Evolutionary conservation across 257 asterid genomes (phyloP).

Genomic region (Ehretia macrophylla): DNA sequence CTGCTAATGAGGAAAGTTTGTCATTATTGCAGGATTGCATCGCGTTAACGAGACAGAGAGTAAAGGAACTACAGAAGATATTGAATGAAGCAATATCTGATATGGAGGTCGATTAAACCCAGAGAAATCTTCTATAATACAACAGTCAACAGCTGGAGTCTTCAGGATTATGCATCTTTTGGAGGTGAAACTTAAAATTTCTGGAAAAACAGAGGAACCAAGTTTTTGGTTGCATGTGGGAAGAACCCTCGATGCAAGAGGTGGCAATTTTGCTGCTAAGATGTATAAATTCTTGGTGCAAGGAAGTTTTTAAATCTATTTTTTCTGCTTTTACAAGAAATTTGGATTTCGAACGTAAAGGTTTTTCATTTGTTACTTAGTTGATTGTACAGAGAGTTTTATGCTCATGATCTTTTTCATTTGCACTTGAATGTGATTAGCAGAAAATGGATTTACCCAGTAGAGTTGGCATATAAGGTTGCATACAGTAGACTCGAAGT

Average conservation of each 20-base stretch:
- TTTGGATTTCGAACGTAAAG: too few species aligned
- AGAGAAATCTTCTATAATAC: too few species aligned
- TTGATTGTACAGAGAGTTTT: too few species aligned
- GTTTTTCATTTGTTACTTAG: too few species aligned
- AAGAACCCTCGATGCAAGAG: too few species aligned
- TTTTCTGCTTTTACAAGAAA: neutral
- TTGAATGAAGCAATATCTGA: slow-evolving; percentile 63
- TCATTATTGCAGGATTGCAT: slow-evolving; percentile 61
- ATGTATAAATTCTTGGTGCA: neutral
- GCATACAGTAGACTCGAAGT: too few species aligned
- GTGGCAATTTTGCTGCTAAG: neutral
- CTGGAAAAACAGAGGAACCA: neutral
- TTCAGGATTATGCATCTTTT: neutral
- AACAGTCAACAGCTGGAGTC: slow-evolving; percentile 1
- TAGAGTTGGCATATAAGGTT: too few species aligned
- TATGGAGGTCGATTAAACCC: slow-evolving; percentile 60
- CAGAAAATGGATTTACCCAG: too few species aligned
- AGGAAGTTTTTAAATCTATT: neutral
- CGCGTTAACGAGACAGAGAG: slow-evolving; percentile 52
- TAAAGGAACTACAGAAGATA: slow-evolving; percentile 56
- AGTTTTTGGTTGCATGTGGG: neutral
- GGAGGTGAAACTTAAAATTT: neutral
- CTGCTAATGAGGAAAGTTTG: slow-evolving; percentile 10
- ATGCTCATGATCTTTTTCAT: too few species aligned
- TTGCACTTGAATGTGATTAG: too few species aligned